Evolutionary conservation across 1,139 yeast genomes (phyloP), one percentile per base, ranked within the genome.

Genomic region (Candida sojae): DNA sequence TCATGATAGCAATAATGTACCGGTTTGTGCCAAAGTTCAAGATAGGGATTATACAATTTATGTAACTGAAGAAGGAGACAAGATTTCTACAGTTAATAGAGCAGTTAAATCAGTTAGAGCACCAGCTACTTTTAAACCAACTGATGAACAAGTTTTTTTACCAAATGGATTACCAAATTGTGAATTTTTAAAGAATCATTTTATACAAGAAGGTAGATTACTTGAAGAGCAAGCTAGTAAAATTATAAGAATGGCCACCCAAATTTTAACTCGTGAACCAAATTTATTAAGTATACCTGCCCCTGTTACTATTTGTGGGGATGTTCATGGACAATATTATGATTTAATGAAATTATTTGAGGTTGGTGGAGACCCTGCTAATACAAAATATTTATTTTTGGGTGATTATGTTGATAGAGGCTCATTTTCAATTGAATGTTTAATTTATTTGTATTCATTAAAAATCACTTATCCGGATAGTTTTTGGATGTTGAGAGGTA

Each of bases 381-480:
- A 64, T 33, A 87, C 96, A 0, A 79, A 88, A 11, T 93, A 91
- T 64, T 72, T 93, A 50, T 93, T 93, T 60, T 70, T 93, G 52
- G 99, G 99, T 13, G 99, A 93, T 67, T 93, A 93, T 62, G 99
- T 93, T 32, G 99, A 93, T 68, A 77, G 99, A 56, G 99, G 99
- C 4, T 85, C 90, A 38, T 92, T 88, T 61, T 88, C 97, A 12
- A 83, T 91, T 51, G 99, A 93, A 69, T 88, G 96, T 61, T 77
- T 93, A 50, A 66, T 93, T 46, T 87, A 88, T 61, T 70, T 93
- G 50, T 92, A 90, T 75, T 71, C 96, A 2, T 71, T 92, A 61
- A 93, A 93, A 64, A 75, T 91, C 60, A 86, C 82, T 63, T 88
- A 83, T 63, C 96, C 96, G 8, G 67, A 75, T 39, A 82, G 90